Evolutionary conservation across 2,329 filamentous ascomycete genomes (phyloP), one percentile per base, ranked within the genome.

Genomic region (Plectosphaerella sp.): DNA sequence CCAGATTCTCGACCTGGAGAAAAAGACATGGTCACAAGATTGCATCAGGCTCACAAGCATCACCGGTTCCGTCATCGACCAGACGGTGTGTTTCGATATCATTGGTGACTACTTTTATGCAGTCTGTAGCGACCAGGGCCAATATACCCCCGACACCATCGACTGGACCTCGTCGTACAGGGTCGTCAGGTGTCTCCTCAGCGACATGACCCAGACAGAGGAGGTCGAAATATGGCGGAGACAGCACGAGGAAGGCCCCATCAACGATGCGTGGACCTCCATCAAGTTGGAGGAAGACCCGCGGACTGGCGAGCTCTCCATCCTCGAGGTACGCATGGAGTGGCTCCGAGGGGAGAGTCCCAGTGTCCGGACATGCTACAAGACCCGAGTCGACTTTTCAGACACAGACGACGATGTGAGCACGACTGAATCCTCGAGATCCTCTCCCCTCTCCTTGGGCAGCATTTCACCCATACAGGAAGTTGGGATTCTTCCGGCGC

Each of bases 241-340:
- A 15, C 76, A 86, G 48, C 84, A 89, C 58, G 72, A 71, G 25
- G 87, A 91, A 63, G 88, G 88, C 0, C 80, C 86, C 0, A 83
- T 91, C 15, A 87, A 91, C 58, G 84, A 91, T 59, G 79, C 86
- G 3, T 92, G 88, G 87, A 86, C 82, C 0, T 80, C 83, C 52
- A 69, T 92, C 4, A 78, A 78, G 4, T 70, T 91, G 1, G 76
- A 81, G 25, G 73, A 72, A 35, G 81, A 89, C 53, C 83, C 89
- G 54, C 59, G 60, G 11, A 84, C 78, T 0, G 81, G 82, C 1
- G 66, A 74, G 14, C 67, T 88, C 1, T 72, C 79, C 48, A 83
- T 89, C 16, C 67, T 89, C 1, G 88, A 92, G 64, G 80, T 79
- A 28, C 77, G 88, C 14, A 84, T 43, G 41, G 41, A 43, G 16